A percentile compares a stretch with the other conserved stretches of the same genome.
Conservation (phyloP, 2,329 filamentous ascomycete genomes). For the Escovopsis sp. region DNA sequence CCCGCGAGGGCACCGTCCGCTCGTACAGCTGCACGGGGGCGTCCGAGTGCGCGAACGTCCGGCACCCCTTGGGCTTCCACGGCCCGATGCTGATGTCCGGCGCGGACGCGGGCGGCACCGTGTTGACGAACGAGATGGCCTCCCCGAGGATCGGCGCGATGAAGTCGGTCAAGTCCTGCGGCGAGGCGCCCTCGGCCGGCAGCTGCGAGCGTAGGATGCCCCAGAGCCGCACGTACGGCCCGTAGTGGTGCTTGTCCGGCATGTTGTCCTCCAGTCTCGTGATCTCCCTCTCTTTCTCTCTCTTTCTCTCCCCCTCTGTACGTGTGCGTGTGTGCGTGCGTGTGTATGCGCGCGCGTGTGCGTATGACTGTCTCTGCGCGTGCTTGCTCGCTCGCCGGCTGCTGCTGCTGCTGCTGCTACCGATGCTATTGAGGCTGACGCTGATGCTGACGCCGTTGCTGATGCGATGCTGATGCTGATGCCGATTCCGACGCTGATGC, state of each 20-base stretch:
- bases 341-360: no score
- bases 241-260: constrained; percentile 12
- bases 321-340: no score
- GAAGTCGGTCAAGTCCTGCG: constrained; percentile 33
- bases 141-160: constrained; percentile 39
- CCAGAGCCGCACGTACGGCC: constrained; percentile 38
- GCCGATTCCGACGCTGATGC: no score
- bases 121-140: constrained; percentile 41
- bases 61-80: constrained; percentile 37
- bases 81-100: constrained; percentile 1
- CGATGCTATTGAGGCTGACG: no score
- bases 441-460: no score
- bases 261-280: constrained; percentile 7
- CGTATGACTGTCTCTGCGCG: no score
- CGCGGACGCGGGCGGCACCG: constrained; percentile 27
- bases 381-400: no score
- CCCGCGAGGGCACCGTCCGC: constrained; percentile 29
- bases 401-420: no score
- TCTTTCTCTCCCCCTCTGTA: no score
- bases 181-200: constrained; percentile 23
- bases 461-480: no score
- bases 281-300: no score
- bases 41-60: constrained; percentile 31
- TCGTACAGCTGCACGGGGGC: constrained; percentile 38
- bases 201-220: constrained; percentile 34